Evolutionary conservation across 768 basidiomycete species (phyloP), one percentile per base, ranked within the genome.

Genomic region (Boletus fagicola): DNA sequence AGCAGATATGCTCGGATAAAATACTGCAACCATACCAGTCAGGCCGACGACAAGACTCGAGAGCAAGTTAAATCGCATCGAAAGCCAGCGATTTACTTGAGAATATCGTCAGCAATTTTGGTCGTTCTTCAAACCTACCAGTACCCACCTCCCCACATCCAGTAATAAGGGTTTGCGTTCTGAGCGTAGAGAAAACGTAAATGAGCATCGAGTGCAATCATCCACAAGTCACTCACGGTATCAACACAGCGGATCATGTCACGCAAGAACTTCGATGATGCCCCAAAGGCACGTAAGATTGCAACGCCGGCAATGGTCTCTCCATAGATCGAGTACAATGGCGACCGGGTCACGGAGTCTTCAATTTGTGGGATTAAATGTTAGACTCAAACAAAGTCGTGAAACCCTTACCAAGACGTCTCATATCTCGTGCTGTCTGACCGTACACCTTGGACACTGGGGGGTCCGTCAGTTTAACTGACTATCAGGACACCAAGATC

Each of bases 21-120:
- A 63, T 18, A 96, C 77, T 38, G 86, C 80, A 24, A 87, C 78
- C 13, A 85, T 71, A 10, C 83, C 89, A 16, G 86, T 92, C 35
- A 85, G 72, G n/a, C 90, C 88, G 28, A 94, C 74, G 56, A 92
- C 81, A 31, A 78, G 78, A 58, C 84, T 77, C 4, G 90, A 91
- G 22, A 94, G 76, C 28, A 95, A 68, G 66, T 94, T 90, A 80
- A 95, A 95, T 11, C 94, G 87, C 58, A 87, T 83, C 31, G 88
- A 88, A 47, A 94, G 77, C 94, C 94, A 98, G 44, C 93, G 86
- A 69, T 94, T 94, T 18, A 94, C 91, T 90, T 59, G 5, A 50
- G 28, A 58, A 58, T 31, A 28, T 42, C 5, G 42, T 60, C 55
- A 64, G 50, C 22, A 50, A 49, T 51, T 39, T 60, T 40, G 26